Percentiles rank a stretch among this genome's conserved stretches.
Evolutionary conservation across 441 rosid species (phyloP).

Genomic region (Gossypium aridum): DNA sequence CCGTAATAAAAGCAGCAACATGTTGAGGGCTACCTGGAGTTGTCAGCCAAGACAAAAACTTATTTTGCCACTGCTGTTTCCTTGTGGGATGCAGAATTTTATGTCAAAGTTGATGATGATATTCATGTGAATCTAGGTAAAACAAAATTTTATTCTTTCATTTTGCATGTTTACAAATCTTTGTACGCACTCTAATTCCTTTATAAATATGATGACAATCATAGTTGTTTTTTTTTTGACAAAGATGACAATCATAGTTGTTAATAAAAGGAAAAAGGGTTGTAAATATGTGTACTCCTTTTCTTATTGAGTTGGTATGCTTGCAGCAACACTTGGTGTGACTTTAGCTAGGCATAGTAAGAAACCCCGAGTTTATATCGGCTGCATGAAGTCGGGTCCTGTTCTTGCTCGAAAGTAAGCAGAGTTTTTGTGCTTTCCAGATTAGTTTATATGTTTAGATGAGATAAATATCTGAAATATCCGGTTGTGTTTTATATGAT

Average conservation of each 20-base stretch:
- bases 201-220: background rate
- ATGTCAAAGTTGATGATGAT: constrained; percentile 91
- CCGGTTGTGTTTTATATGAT: constrained; percentile 5
- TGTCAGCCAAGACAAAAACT: constrained; percentile 79
- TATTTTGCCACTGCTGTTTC: constrained; percentile 69
- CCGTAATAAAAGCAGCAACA: constrained; percentile 47
- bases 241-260: background rate
- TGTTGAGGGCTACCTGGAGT: constrained; percentile 71
- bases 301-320: constrained; percentile 7
- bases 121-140: constrained; percentile 87
- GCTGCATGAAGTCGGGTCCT: constrained; percentile 95
- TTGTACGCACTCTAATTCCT: background rate
- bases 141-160: background rate
- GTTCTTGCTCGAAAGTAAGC: constrained; percentile 69
- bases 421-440: background rate
- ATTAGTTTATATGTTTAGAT: background rate
- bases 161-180: background rate
- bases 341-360: constrained; percentile 37
- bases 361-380: constrained; percentile 54
- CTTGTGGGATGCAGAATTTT: constrained; percentile 85
- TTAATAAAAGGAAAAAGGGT: background rate
- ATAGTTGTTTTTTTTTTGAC: background rate
- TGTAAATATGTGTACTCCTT: background rate
- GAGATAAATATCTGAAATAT: background rate
- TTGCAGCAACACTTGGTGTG: constrained; percentile 50